A percentile compares a stretch with the other conserved stretches of the same genome.
Evolutionary conservation across 2,329 filamentous ascomycete genomes (phyloP).

Genomic region (Onygena corvina): DNA sequence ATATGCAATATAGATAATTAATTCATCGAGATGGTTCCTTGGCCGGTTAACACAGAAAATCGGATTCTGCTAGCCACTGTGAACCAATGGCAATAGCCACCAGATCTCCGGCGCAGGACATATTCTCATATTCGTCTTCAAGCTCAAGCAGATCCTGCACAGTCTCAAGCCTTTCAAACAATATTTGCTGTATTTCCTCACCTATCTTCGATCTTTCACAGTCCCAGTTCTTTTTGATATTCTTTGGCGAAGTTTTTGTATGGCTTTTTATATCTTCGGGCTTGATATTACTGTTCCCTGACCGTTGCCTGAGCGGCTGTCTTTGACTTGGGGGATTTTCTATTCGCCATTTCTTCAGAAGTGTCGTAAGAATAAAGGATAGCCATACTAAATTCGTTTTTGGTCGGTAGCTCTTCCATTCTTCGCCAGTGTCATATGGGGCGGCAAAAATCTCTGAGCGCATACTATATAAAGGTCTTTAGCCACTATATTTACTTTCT

Average conservation of each 20-base stretch:
- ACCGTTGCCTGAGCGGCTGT: constrained; percentile 24
- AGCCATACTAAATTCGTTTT: constrained; percentile 54
- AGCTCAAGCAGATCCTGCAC: constrained; percentile 29
- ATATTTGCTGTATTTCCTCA: constrained; percentile 18
- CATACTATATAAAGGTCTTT: constrained; percentile 24
- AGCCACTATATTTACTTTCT: background rate
- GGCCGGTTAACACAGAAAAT: constrained; percentile 25
- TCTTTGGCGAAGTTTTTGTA: constrained; percentile 9
- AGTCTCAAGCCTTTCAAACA: constrained; percentile 24
- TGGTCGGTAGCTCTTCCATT: constrained; percentile 47
- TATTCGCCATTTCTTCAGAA: constrained; percentile 34
- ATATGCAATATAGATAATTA: background rate
- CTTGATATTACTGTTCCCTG: constrained; percentile 20
- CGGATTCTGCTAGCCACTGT: constrained; percentile 29
- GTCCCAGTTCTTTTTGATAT: constrained; percentile 6
- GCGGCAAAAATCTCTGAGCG: constrained; percentile 33
- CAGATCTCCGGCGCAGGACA: constrained; percentile 34
- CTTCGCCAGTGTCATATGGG: constrained; percentile 26
- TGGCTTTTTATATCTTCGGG: background rate
- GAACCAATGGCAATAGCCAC: constrained; percentile 35
- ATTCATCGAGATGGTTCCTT: background rate
- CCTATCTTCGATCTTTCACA: background rate
- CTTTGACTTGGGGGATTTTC: constrained; percentile 17
- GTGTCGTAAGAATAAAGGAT: constrained; percentile 47
- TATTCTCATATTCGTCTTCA: constrained; percentile 29